Base-by-base conservation (phyloP, 1,284 basidiomycete genomes). In the Rhodotorula sp. region DNA sequence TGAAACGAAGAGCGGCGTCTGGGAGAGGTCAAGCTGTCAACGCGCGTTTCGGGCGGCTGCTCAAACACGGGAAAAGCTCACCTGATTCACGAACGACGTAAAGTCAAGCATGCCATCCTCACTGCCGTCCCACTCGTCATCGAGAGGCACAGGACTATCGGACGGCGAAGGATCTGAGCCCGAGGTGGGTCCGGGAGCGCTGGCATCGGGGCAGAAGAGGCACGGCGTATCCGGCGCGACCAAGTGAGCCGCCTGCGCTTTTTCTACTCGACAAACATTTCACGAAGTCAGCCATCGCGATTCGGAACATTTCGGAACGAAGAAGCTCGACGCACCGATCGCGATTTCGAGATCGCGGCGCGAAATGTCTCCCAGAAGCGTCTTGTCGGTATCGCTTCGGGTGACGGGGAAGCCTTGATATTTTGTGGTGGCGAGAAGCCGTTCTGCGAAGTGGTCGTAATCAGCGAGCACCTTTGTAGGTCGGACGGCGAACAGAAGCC, bases 331-430 rank as follows among this genome's bases (percentile, higher is more conserved):
- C 85, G 77, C 79, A 90, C 91, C 90, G 65, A 99, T 84, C 6
- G 95, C 92, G 79, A 91, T 92, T 59, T 87, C 86, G 64, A 99
- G 81, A 78, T 97, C 93, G 12, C 87, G 87, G 71, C 93, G 87
- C 34, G 92, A 90, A 73, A 97, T 91, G 81, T 97, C 95, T 3
- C 97, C 97, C 15, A 90, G 81, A 28, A 98, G 85, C 15, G 86
- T 89, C 58, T 84, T 80, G 72, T 86, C 83, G 4, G 77, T 76
- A 3, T 78, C 75, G 67, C 80, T 82, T 23, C 84, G 85, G 23
- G 97, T 87, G 50, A 99, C 87, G 0, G 97, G 97, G 81, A 95
- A 97, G 0, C 95, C 95, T 79, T 95, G 92, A 74, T 92, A 92
- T 64, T 86, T 84, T 0, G 89, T 90, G 59, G 85, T 85, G 56